Conservation (phyloP, 441 rosid species). For the Rhodomyrtus psidioides region DNA sequence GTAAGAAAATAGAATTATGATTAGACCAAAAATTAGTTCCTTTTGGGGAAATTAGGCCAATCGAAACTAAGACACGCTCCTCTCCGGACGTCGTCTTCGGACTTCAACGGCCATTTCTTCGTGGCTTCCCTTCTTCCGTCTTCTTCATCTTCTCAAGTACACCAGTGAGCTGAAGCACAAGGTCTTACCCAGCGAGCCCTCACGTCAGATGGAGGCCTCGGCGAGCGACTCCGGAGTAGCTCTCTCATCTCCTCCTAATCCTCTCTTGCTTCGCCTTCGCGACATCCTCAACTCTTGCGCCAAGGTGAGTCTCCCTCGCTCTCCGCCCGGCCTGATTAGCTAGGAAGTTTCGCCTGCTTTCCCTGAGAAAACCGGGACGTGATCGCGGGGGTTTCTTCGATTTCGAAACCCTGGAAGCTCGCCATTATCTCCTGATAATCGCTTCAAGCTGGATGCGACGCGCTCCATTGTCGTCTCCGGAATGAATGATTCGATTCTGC, state of each 20-base stretch:
- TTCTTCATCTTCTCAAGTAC: not conserved
- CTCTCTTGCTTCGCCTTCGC: conserved; percentile 26
- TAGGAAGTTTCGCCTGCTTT: not conserved
- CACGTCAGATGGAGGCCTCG: not conserved
- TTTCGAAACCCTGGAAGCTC: not conserved
- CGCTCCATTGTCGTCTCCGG: not conserved
- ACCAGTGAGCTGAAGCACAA: not conserved
- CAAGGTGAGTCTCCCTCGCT: conserved; percentile 21
- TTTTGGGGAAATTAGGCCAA: not conserved
- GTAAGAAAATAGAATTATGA: too few species aligned
- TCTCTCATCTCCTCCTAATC: conserved; percentile 9
- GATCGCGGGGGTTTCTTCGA: not conserved
- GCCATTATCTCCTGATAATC: not conserved
- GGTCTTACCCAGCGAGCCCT: not conserved
- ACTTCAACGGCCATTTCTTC: not conserved
- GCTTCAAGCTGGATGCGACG: not conserved
- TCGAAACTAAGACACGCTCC: not conserved
- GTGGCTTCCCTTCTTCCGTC: not conserved
- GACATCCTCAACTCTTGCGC: conserved; percentile 33
- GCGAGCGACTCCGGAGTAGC: not conserved
- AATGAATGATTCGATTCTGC: not conserved
- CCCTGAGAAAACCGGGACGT: not conserved
- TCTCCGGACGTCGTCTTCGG: not conserved
- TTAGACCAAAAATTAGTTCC: too few species aligned
- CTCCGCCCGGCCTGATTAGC: not conserved